Evolutionary conservation across 148 eudicot species (phyloP).

Genomic region (Selenicereus undatus): DNA sequence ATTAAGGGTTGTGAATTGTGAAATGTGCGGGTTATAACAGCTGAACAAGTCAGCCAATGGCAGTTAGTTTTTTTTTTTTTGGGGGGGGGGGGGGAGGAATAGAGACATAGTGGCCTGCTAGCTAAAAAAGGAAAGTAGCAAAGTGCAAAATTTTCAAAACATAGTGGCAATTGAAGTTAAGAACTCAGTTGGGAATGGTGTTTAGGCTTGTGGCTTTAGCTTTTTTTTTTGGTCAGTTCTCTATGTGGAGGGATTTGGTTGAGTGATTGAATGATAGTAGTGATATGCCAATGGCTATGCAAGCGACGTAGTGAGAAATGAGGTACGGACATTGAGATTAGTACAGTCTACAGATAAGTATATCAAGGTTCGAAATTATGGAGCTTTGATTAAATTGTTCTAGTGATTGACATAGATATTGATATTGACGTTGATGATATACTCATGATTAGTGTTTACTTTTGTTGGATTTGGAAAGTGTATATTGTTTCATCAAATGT

Average conservation of each 20-base stretch:
- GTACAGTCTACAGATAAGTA: background rate
- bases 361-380: background rate
- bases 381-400: background rate
- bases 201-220: background rate
- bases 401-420: background rate
- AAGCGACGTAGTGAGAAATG: background rate
- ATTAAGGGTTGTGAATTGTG: background rate
- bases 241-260: background rate
- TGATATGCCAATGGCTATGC: background rate
- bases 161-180: too few relatives aligned
- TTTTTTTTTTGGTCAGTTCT: too few relatives aligned
- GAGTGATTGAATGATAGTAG: slow-evolving; percentile 1
- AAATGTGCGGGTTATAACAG: background rate
- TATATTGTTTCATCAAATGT: background rate
- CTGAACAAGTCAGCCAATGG: too few relatives aligned
- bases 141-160: too few relatives aligned
- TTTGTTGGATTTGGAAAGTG: background rate
- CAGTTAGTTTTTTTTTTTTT: too few relatives aligned
- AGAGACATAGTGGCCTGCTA: too few relatives aligned
- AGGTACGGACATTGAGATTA: background rate
- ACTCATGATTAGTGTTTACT: background rate
- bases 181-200: background rate
- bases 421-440: background rate
- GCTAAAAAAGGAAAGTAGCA: too few relatives aligned
- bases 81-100: too few relatives aligned